Evolutionary conservation across 2,329 filamentous ascomycete species (phyloP).

Genomic region (Ciborinia camelliae): DNA sequence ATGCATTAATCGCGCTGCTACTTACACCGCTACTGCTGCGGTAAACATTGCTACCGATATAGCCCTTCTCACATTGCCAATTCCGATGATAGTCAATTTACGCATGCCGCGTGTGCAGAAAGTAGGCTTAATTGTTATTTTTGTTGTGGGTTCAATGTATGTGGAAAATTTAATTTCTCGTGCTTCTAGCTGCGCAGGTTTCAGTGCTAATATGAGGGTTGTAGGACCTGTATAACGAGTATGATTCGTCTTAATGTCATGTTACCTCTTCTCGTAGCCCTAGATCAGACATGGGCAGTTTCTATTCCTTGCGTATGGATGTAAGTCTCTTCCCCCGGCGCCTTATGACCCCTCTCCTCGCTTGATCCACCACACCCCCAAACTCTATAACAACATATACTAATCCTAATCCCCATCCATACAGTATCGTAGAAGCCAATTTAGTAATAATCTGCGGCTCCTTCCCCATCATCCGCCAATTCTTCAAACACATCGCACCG

Average conservation of each 20-base stretch:
- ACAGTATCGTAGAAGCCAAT: conserved; percentile 16
- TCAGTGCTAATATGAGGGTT: not conserved
- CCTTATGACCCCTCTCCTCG: too few species aligned
- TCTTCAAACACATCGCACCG: conserved; percentile 7
- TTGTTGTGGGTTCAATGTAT: conserved; percentile 12
- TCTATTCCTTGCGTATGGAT: conserved; percentile 14
- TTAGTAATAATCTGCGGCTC: conserved; percentile 16
- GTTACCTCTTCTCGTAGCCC: not conserved
- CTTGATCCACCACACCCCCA: too few species aligned
- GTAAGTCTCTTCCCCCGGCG: not conserved
- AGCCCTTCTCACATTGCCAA: not conserved
- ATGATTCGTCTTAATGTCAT: conserved; percentile 3
- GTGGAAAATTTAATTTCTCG: not conserved
- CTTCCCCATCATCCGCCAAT: conserved; percentile 14
- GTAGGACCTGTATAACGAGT: conserved; percentile 3
- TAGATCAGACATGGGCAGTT: conserved; percentile 9
- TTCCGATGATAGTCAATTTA: conserved; percentile 8
- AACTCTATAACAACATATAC: not conserved
- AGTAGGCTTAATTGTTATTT: conserved; percentile 12
- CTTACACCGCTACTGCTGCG: conserved; percentile 2
- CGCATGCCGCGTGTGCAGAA: conserved; percentile 12
- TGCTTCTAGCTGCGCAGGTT: not conserved
- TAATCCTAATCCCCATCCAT: not conserved
- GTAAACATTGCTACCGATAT: conserved; percentile 11
- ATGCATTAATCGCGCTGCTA: conserved; percentile 9